A percentile compares a stretch with the other conserved stretches of the same genome.
Evolutionary conservation across 2,329 filamentous ascomycete genomes (phyloP).

Genomic region (Madurella fahalii): DNA sequence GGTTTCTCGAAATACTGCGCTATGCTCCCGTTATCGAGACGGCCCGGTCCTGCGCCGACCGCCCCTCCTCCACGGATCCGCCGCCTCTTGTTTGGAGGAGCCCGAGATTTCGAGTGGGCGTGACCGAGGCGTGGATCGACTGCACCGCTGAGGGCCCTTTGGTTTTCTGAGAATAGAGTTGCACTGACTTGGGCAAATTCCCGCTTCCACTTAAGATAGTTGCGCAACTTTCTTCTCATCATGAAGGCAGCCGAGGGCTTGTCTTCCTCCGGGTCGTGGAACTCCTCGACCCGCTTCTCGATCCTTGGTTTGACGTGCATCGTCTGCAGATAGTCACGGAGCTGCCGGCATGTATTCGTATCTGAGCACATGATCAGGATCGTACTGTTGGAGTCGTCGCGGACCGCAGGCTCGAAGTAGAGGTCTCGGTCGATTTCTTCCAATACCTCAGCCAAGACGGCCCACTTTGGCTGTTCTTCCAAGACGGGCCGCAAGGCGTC

Average conservation of each 20-base stretch:
- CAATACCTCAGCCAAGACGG: slow-evolving; percentile 78
- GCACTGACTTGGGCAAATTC: slow-evolving; percentile 83
- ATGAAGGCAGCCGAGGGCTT: slow-evolving; percentile 76
- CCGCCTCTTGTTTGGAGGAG: slow-evolving; percentile 80
- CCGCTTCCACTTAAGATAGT: slow-evolving; percentile 86
- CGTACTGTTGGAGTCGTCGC: slow-evolving; percentile 84
- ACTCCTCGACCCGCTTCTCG: slow-evolving; percentile 42
- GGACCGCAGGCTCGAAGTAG: slow-evolving; percentile 72
- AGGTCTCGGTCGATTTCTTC: slow-evolving; percentile 90
- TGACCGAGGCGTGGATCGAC: slow-evolving; percentile 51
- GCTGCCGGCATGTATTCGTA: slow-evolving; percentile 76
- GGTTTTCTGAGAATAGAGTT: slow-evolving; percentile 72
- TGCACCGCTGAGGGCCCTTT: slow-evolving; percentile 67
- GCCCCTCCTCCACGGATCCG: slow-evolving; percentile 75
- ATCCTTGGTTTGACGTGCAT: slow-evolving; percentile 69
- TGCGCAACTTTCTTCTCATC: slow-evolving; percentile 82
- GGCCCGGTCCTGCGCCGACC: slow-evolving; percentile 52
- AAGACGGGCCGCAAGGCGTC: slow-evolving; percentile 73
- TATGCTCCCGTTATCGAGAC: slow-evolving; percentile 70
- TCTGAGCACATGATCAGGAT: slow-evolving; percentile 96
- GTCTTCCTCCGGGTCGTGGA: slow-evolving; percentile 50
- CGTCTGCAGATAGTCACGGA: slow-evolving; percentile 85
- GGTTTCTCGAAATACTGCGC: slow-evolving; percentile 78
- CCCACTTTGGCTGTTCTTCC: slow-evolving; percentile 95
- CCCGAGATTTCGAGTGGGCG: slow-evolving; percentile 46